Base-by-base conservation (phyloP, 257 asterid species). In the Solanum commersonii region DNA sequence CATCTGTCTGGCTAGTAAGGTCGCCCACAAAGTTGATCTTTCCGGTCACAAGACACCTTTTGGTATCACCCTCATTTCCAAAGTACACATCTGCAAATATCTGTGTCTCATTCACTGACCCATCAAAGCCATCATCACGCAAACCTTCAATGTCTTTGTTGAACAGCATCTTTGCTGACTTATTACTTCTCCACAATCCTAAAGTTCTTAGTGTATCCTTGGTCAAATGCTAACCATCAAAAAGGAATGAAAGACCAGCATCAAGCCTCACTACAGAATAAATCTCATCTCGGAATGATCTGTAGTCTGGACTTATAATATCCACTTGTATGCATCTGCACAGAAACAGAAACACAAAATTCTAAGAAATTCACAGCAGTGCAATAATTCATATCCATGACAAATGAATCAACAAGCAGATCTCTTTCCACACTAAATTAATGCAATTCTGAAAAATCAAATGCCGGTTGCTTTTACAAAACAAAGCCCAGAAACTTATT, bases 51-150 rank as follows among this genome's bases (percentile, higher is more conserved):
- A 90, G 74, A 90, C 87, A 88, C 73, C 91, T 89, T 84, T 89
- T 92, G 79, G 88, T 91, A 84, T 92, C 84, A 46, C 73, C 7
- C 83, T 91, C 92, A 84, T 90, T 89, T 78, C 92, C 94, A 59
- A 92, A 93, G 93, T 96, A 94, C 78, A 95, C 90, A 90, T 96
- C 93, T 23, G 87, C 85, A 90, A 95, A 95, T 89, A 95, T 93
- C 86, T 86, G 92, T 67, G 90, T 90, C 88, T 95, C 99, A 34
- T 93, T 90, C 14, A 87, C 33, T 73, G 98, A 91, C 83, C 96
- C 99, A 82, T 94, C 98, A 56, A 90, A 92, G 89, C 92, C 91
- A 88, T 93, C 98, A 89, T 93, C 97, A 85, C 85, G 92, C 90
- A 97, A 89, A 86, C 89, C 92, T 88, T 92, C 94, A 88, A 94